These are phyloP conservation scores for Thelonectria blattea DNA, from an alignment of 2,329 filamentous ascomycete genomes.

Conservation along the genomic window DNA sequence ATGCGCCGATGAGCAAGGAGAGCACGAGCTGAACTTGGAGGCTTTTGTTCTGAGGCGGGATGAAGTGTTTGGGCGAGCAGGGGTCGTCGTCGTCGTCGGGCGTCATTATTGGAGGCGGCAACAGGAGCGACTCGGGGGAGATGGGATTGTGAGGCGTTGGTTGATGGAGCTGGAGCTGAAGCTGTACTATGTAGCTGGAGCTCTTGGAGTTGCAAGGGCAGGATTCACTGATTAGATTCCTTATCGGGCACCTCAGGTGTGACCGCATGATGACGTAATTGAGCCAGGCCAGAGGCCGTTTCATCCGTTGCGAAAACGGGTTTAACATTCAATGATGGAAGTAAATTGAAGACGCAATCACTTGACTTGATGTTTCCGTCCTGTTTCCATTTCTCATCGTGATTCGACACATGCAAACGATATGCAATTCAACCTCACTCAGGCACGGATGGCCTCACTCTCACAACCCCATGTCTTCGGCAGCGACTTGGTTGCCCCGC, in stretches of 20 bases:
- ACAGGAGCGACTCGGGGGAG: slow-evolving; percentile 3
- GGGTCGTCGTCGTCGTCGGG: slow-evolving; percentile 19
- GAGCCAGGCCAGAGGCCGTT: slow-evolving; percentile 6
- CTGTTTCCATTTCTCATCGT: no score
- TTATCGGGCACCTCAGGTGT: slow-evolving; percentile 7
- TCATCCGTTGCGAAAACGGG: no score
- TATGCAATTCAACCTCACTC: no score
- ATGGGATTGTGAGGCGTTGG: neutral
- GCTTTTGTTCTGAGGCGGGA: slow-evolving; percentile 48
- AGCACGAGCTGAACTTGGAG: slow-evolving; percentile 72
- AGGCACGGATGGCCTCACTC: neutral
- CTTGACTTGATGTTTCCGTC: no score
- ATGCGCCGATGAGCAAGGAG: slow-evolving; percentile 71
- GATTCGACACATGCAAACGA: no score
- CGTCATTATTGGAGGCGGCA: slow-evolving; percentile 12
- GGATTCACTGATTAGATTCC: slow-evolving; percentile 1
- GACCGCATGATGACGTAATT: slow-evolving; percentile 17
- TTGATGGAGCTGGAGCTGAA: slow-evolving; percentile 5
- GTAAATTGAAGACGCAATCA: no score
- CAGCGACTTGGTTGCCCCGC: neutral
- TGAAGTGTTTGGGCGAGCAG: slow-evolving; percentile 33
- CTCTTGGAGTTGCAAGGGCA: neutral
- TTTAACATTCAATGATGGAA: no score
- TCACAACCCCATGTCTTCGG: neutral
- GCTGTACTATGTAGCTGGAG: slow-evolving; percentile 1